phyloP scores from a whole-genome alignment of 192 early-diverging fungal genomes.

The Backusella westeae region DNA sequence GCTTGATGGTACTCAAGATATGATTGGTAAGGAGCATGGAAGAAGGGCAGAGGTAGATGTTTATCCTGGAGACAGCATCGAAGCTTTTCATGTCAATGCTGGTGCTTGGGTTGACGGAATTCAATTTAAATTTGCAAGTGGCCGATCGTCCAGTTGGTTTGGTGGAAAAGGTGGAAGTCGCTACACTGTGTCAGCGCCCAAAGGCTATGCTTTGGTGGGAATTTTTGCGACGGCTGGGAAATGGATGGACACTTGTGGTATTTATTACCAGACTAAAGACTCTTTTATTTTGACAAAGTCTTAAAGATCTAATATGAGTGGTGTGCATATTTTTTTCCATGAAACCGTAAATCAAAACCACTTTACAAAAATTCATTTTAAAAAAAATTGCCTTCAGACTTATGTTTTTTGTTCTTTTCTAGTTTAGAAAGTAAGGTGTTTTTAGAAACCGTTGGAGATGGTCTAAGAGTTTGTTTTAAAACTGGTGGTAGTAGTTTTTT shows the following conservation, averaged over 20 bases:
- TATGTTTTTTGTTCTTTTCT: too few species aligned
- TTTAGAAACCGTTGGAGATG: too few species aligned
- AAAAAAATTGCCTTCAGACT: too few species aligned
- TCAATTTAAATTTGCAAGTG: conserved; percentile 50
- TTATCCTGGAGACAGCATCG: conserved; percentile 46
- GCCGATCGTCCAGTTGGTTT: conserved; percentile 52
- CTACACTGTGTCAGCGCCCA: conserved; percentile 46
- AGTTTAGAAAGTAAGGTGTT: too few species aligned
- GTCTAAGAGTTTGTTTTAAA: too few species aligned
- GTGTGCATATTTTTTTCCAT: too few species aligned
- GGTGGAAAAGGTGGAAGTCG: conserved; percentile 51
- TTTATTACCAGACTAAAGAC: conserved; percentile 36
- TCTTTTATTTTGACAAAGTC: not conserved
- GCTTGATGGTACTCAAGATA: conserved; percentile 40
- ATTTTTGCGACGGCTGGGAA: conserved; percentile 48
- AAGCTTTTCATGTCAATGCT: conserved; percentile 44
- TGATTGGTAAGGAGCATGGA: conserved; percentile 46
- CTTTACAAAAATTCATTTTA: too few species aligned
- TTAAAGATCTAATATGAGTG: not conserved
- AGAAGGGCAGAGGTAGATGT: conserved; percentile 33
- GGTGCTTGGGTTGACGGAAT: conserved; percentile 65
- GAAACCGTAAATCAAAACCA: too few species aligned
- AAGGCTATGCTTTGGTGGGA: conserved; percentile 52
- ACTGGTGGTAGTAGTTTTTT: too few species aligned
- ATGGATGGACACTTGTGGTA: conserved; percentile 55